Base-by-base conservation (phyloP, 2,329 filamentous ascomycete species). In the Sporothrix brunneoviolacea region DNA sequence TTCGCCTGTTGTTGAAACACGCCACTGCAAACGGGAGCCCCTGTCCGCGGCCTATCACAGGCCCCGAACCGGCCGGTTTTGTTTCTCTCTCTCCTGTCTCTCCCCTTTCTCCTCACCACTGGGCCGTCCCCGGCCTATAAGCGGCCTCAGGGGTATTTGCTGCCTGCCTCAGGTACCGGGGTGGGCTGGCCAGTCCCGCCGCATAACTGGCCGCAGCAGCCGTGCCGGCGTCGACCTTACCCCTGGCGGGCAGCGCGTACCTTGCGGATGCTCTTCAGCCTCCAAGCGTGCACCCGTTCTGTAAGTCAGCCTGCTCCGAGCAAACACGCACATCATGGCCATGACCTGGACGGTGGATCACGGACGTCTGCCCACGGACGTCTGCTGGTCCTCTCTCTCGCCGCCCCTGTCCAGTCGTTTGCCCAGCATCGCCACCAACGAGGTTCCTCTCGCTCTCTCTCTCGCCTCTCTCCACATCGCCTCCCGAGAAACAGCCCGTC, bases 151-250 rank as follows among this genome's bases (percentile, higher is more conserved):
- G 4, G 12, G n/a, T n/a, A n/a, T 33, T 16, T 27, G 8, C 15
- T 12, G 35, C 18, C 24, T 43, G 52, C 49, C 21, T 50, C 47
- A 50, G 18, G 47, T 43, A 10, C 21, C 21, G 22, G 18, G 28
- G 32, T n/a, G 9, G 33, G 22, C 19, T 22, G 27, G 4, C 37
- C 32, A 15, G 35, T 39, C 46, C 33, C 27, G 53, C 38, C 33
- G 53, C 53, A 52, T 54, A 35, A 54, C 42, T 54, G 50, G 42
- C 42, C 46, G 44, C 42, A 43, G 49, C 36, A 28, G 19, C 43
- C 50, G 22, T 42, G 39, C 33, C 30, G 18, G 15, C 32, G 16
- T 22, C 16, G 8, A 15, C 43, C 41, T 22, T 13, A 19, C 3
- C 19, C 16, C 12, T 30, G 28, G 15, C 12, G 8, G 28, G 5